A percentile compares a stretch with the other conserved stretches of the same genome.
Conservation (phyloP, 371 early-diverging fungal genomes). For the Dichotomocladium elegans region DNA sequence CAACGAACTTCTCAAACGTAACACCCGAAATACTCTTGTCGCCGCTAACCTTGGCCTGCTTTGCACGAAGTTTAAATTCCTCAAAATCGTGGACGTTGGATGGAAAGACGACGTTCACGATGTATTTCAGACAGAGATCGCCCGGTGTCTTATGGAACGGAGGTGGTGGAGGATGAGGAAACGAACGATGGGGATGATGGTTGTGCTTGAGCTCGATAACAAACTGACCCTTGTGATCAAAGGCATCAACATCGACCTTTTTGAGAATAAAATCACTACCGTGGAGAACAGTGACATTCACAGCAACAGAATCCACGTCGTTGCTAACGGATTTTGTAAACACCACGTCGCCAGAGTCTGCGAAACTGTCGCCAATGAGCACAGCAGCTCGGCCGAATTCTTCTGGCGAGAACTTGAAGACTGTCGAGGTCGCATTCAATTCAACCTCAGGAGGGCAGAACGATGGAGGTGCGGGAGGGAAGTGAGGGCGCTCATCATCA, state of each 20-base stretch:
- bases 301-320: conserved; percentile 5
- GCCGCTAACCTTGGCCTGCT: conserved; percentile 5
- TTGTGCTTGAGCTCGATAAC: conserved; percentile 11
- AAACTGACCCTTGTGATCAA: conserved; percentile 18
- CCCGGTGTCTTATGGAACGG: neutral
- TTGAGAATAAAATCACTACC: conserved; percentile 3
- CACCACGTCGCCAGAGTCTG: conserved; percentile 8
- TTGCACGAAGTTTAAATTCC: conserved; percentile 6
- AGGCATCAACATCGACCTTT: conserved; percentile 4
- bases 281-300: conserved; percentile 12
- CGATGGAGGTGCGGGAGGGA: conserved; percentile 2
- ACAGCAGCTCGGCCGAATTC: conserved; percentile 13
- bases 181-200: conserved; percentile 1
- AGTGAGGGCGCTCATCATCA: neutral
- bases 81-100: conserved; percentile 9
- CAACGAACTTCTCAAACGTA: conserved; percentile 12
- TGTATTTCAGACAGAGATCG: conserved; percentile 9
- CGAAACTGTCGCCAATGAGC: conserved; percentile 8
- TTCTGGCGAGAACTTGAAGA: conserved; percentile 14
- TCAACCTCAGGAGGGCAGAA: conserved; percentile 4
- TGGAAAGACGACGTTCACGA: conserved; percentile 11
- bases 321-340: neutral
- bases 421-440: conserved; percentile 6
- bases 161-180: conserved; percentile 2
- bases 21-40: conserved; percentile 1